Evolutionary conservation across 352 stramenopile species (phyloP), one percentile per base, ranked within the genome.

Genomic region (Peronospora farinosa): DNA sequence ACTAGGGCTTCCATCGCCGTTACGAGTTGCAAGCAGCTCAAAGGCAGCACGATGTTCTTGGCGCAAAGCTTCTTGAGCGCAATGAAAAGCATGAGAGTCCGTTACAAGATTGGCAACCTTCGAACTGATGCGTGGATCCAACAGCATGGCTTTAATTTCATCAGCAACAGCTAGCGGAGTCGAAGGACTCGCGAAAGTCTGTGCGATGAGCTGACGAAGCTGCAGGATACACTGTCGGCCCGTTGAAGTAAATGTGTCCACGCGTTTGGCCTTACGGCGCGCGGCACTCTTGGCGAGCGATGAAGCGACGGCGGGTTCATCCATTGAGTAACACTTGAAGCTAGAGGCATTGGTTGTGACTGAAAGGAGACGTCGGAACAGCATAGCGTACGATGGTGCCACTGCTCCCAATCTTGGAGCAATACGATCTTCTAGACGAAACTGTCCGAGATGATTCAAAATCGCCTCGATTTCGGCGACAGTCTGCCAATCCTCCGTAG

Each of bases 101-200:
- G 47, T 56, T 17, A 73, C 60, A 6, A 73, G 48, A 41, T 54
- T 55, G 2, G 16, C 50, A 31, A 40, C 60, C 44, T 73, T 73
- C 9, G 52, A 61, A 23, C 59, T 73, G 21, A 73, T 70, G 19
- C 65, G 65, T 28, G 65, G 60, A 35, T 73, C 65, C 45, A 73
- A 37, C 19, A 73, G 43, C 65, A 73, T 73, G 9, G 65, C 60
- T 48, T 73, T 73, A 21, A 73, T 60, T 40, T 73, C 65, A 43
- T 62, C 33, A 17, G 59, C 44, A 21, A 46, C 23, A 21, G 32
- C 43, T 6, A 38, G 40, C 16, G 53, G 32, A 8, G 41, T 43
- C 5, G 41, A 41, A n/a, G 61, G 51, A 40, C 9, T 41, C 4
- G 48, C 7, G 25, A 73, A 70, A 2, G 38, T 43, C 17, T 57